Percentiles rank a stretch among this genome's conserved stretches.
Evolutionary conservation across 2,329 filamentous ascomycete species (phyloP).

Genomic region (Ophiocordyceps camponoti-floridani): DNA sequence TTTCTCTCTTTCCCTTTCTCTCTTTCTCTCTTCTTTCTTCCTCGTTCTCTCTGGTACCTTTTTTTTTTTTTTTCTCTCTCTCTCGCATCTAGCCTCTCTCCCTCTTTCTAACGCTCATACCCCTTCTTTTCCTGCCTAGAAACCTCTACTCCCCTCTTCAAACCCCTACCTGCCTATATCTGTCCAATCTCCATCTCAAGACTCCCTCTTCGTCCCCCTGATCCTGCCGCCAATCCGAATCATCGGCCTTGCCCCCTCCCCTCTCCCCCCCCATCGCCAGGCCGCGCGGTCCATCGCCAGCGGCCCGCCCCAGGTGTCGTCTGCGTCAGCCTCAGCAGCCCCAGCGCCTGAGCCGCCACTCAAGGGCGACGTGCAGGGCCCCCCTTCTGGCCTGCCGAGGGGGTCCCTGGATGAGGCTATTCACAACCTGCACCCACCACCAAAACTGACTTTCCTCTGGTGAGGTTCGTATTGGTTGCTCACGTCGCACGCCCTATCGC

Average conservation of each 20-base stretch:
- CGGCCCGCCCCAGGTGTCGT: no score
- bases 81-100: neutral
- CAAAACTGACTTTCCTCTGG: neutral
- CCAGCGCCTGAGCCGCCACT: no score
- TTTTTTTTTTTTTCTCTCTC: conserved; percentile 1
- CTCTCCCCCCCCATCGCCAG: no score
- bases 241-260: no score
- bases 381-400: neutral
- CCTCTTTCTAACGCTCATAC: neutral
- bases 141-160: conserved; percentile 7
- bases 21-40: conserved; percentile 10
- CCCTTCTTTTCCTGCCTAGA: neutral
- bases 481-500: conserved; percentile 5
- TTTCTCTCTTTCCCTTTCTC: conserved; percentile 9
- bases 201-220: conserved; percentile 11
- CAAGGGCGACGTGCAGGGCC: neutral
- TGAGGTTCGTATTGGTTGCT: conserved; percentile 4
- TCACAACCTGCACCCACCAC: conserved; percentile 10
- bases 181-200: no score
- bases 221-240: no score
- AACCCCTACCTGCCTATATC: conserved; percentile 6
- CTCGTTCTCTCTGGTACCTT: neutral
- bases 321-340: neutral
- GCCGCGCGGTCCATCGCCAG: no score
- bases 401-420: conserved; percentile 17